Evolutionary conservation across 345 rosid genomes (phyloP).

Genomic region (Raphanus sativus): DNA sequence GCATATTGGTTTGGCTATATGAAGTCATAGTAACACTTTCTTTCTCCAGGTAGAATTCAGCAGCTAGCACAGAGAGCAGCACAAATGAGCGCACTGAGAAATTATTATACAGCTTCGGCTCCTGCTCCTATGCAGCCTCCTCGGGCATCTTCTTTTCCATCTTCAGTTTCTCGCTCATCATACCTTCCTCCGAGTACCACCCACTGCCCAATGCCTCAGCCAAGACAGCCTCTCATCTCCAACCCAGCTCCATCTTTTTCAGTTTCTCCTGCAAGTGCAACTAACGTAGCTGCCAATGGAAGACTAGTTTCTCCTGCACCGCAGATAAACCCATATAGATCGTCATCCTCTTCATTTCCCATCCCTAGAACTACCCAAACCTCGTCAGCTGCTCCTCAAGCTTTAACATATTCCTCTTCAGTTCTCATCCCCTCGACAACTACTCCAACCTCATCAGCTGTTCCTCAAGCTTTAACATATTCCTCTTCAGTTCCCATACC

Average conservation of each 20-base stretch:
- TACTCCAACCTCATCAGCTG: background rate
- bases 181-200: constrained; percentile 1
- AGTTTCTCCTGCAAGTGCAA: constrained; percentile 16
- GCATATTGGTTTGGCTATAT: constrained; percentile 7
- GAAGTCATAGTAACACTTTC: constrained; percentile 8
- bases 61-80: constrained; percentile 37
- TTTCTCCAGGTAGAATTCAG: constrained; percentile 12
- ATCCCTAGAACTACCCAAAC: background rate
- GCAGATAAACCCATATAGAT: constrained; percentile 18
- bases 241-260: constrained; percentile 27
- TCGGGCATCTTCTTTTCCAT: constrained; percentile 11
- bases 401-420: constrained; percentile 2
- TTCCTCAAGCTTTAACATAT: constrained; percentile 16
- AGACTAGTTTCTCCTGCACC: constrained; percentile 7
- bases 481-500: background rate
- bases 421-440: background rate
- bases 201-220: constrained; percentile 29
- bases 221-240: constrained; percentile 33
- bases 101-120: constrained; percentile 2
- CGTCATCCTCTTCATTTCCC: constrained; percentile 21
- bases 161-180: constrained; percentile 18
- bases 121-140: constrained; percentile 19
- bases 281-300: constrained; percentile 8
- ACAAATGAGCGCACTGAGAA: constrained; percentile 24
- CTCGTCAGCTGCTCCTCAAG: constrained; percentile 1